Evolutionary conservation across 805 yeast genomes (phyloP).

Genomic region (Saccharomyces eubayanus): DNA sequence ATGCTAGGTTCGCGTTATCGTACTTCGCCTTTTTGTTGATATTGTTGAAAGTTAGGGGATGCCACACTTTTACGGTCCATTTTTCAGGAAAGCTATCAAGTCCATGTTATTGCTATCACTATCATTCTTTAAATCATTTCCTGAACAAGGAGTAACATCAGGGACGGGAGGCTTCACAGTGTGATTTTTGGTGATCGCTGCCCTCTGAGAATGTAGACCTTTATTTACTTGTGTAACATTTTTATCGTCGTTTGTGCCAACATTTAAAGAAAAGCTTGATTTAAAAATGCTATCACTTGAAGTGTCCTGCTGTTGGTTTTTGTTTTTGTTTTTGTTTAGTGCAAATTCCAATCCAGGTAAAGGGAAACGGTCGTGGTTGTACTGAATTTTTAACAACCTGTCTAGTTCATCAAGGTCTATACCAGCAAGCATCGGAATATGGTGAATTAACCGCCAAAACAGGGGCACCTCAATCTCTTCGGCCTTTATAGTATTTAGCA

Average conservation of each 20-base stretch:
- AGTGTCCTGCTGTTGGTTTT: background rate
- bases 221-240: background rate
- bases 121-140: background rate
- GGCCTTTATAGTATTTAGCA: background rate
- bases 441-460: slow-evolving; percentile 24
- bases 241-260: background rate
- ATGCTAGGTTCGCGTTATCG: background rate
- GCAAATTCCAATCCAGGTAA: slow-evolving; percentile 22
- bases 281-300: background rate
- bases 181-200: background rate
- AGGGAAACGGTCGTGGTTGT: slow-evolving; percentile 16
- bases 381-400: slow-evolving; percentile 14
- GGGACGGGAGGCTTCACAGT: background rate
- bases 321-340: slow-evolving; percentile 1
- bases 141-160: background rate
- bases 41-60: background rate
- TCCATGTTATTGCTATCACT: background rate
- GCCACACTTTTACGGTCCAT: background rate
- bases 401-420: slow-evolving; percentile 29
- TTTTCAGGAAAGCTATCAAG: background rate
- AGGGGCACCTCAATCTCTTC: slow-evolving; percentile 14
- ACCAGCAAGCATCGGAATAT: slow-evolving; percentile 26
- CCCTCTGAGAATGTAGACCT: background rate
- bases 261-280: background rate
- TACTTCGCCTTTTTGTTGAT: background rate